Percentiles rank a stretch among this genome's conserved stretches.
phyloP scores from a whole-genome alignment of 208 protist genomes.

The Strigomonas culicis region DNA sequence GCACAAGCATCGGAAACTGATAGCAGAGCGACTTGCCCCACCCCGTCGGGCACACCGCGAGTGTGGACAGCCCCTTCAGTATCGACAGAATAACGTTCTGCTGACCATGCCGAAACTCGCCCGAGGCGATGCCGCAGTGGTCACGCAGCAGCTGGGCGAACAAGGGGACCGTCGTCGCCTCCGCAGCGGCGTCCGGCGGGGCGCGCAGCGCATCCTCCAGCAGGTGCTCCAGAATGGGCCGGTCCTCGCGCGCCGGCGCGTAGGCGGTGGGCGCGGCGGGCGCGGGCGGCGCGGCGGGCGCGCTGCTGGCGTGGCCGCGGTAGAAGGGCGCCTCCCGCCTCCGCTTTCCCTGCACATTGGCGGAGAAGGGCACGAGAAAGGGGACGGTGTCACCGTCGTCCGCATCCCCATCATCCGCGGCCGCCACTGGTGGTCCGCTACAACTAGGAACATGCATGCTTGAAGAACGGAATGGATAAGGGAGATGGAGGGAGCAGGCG shows the following conservation, averaged over 20 bases:
- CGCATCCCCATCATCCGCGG: background rate
- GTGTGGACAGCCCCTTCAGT: slow-evolving; percentile 59
- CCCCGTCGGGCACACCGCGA: slow-evolving; percentile 94
- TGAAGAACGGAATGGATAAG: background rate
- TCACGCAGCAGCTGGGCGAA: slow-evolving; percentile 40
- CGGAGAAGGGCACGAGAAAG: background rate
- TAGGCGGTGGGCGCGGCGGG: background rate
- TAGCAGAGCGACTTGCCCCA: slow-evolving; percentile 96
- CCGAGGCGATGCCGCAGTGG: slow-evolving; percentile 49
- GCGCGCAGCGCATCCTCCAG: background rate
- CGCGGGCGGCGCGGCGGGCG: too few species aligned
- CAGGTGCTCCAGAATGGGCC: background rate
- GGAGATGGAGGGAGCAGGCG: background rate
- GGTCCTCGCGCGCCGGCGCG: background rate
- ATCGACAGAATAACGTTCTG: slow-evolving; percentile 70
- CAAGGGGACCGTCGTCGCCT: slow-evolving; percentile 15
- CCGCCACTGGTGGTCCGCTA: background rate
- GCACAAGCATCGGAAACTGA: slow-evolving; percentile 92
- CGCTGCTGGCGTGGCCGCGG: background rate
- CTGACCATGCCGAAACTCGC: slow-evolving; percentile 74
- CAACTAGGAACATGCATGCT: background rate
- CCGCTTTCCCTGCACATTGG: too few species aligned
- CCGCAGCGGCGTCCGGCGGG: slow-evolving; percentile 23
- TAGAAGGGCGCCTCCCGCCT: slow-evolving; percentile 15
- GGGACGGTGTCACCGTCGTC: background rate